Evolutionary conservation across 805 yeast genomes (phyloP).

Genomic region (Ogataea kodamae): DNA sequence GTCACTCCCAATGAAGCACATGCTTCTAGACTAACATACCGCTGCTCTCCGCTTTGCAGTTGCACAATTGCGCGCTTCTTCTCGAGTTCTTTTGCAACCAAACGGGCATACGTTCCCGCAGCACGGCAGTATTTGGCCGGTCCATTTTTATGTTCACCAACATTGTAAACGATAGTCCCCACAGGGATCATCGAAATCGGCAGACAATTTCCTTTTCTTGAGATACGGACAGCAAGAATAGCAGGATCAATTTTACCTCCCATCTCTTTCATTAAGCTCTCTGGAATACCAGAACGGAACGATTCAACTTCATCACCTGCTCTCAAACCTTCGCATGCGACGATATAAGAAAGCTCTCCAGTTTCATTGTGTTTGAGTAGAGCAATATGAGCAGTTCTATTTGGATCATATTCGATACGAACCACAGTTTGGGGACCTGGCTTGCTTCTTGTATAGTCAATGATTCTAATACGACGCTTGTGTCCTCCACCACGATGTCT

Average conservation of each 20-base stretch:
- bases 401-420: conserved; percentile 94
- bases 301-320: conserved; percentile 90
- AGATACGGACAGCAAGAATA: conserved; percentile 76
- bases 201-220: conserved; percentile 91
- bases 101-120: conserved; percentile 92
- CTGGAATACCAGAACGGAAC: conserved; percentile 84
- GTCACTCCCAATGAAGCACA: conserved; percentile 94
- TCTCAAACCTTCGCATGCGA: conserved; percentile 90
- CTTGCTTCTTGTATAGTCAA: conserved; percentile 67
- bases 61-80: conserved; percentile 71
- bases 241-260: conserved; percentile 93
- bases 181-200: conserved; percentile 93
- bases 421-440: conserved; percentile 76
- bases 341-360: conserved; percentile 67
- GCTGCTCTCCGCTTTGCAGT: conserved; percentile 88
- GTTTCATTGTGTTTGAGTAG: conserved; percentile 63
- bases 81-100: conserved; percentile 73
- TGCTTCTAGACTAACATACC: conserved; percentile 80
- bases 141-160: conserved; percentile 74
- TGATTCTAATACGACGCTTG: conserved; percentile 77
- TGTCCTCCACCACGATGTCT: conserved; percentile 98
- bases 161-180: conserved; percentile 84
- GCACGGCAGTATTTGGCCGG: conserved; percentile 87
- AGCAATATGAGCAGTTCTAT: conserved; percentile 91
- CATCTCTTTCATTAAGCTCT: conserved; percentile 72